Evolutionary conservation across 1,284 basidiomycete species (phyloP).

Genomic region (Exobasidium cylindrosporum): DNA sequence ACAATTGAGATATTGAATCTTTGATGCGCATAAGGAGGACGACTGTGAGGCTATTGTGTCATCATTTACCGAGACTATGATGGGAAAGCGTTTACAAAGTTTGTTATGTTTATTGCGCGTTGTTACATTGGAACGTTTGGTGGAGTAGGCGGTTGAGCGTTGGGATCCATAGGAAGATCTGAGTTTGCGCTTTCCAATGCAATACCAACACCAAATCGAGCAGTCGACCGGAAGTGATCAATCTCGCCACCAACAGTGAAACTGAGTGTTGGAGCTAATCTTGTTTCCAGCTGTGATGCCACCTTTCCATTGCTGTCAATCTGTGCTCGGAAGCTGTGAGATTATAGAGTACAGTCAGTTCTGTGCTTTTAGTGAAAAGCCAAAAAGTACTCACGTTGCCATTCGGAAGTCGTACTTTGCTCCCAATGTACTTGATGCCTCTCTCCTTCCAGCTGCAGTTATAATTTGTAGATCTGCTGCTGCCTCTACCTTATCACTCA

Average conservation of each 20-base stretch:
- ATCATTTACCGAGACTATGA: too few relatives aligned
- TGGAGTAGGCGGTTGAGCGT: constrained; percentile 42
- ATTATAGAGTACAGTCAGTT: neutral
- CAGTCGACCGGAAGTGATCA: constrained; percentile 86
- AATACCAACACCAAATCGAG: constrained; percentile 91
- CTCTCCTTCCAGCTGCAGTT: constrained; percentile 65
- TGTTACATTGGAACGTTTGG: constrained; percentile 50
- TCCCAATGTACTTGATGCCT: constrained; percentile 86
- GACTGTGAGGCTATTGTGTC: neutral
- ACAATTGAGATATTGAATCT: neutral
- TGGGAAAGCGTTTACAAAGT: too few relatives aligned
- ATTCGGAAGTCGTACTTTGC: constrained; percentile 95
- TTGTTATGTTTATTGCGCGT: too few relatives aligned
- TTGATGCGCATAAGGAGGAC: neutral
- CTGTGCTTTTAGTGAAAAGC: neutral
- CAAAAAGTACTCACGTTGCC: constrained; percentile 61
- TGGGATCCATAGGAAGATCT: constrained; percentile 43
- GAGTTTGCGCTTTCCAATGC: constrained; percentile 72
- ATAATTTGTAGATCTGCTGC: constrained; percentile 87
- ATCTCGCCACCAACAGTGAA: constrained; percentile 95
- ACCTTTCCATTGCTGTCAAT: constrained; percentile 66
- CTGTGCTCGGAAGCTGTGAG: constrained; percentile 35
- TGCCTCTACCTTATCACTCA: constrained; percentile 97
- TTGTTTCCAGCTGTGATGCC: constrained; percentile 88
- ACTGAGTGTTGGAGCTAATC: constrained; percentile 89